Percentiles rank a stretch among this genome's conserved stretches.
phyloP scores from a whole-genome alignment of 202 grass and related monocot species.

The Elaeis oleifera region DNA sequence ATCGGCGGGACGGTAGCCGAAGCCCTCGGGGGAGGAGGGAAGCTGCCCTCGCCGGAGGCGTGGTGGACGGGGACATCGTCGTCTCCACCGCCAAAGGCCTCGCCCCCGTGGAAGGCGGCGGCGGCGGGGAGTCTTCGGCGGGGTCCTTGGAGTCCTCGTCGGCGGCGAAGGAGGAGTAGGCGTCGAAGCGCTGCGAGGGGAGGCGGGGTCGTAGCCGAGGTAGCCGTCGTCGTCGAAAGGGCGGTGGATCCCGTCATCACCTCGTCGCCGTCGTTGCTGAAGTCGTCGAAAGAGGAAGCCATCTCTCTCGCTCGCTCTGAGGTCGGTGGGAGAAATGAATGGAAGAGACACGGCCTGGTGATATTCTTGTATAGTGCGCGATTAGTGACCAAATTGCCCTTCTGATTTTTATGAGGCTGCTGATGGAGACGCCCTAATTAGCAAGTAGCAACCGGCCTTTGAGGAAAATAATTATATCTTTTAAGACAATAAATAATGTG shows the following conservation, averaged over 20 bases:
- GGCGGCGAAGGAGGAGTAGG: conserved; percentile 7
- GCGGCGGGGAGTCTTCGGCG: background rate
- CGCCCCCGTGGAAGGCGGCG: background rate
- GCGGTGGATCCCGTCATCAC: conserved; percentile 6
- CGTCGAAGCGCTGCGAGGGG: conserved; percentile 7
- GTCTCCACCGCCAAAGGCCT: background rate
- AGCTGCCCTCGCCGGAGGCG: conserved; percentile 17
- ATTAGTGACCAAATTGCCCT: too few relatives aligned
- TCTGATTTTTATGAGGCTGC: too few relatives aligned
- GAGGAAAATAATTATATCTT: too few relatives aligned
- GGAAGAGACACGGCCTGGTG: too few relatives aligned
- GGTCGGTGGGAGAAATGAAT: too few relatives aligned
- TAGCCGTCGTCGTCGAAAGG: conserved; percentile 48
- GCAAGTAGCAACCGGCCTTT: too few relatives aligned
- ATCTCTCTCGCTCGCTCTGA: conserved; percentile 15
- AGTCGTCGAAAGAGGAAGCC: conserved; percentile 51
- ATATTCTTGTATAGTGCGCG: too few relatives aligned
- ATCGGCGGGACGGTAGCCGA: conserved; percentile 24
- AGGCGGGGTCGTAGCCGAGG: conserved; percentile 32
- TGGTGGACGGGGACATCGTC: conserved; percentile 9
- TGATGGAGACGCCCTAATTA: too few relatives aligned
- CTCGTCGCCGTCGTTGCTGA: conserved; percentile 22
- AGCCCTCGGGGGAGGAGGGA: conserved; percentile 46
- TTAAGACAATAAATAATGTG: too few relatives aligned
- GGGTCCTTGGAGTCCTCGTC: conserved; percentile 2